Percentiles rank a stretch among this genome's conserved stretches.
phyloP scores from a whole-genome alignment of 2,329 filamentous ascomycete species.

The Ceratocystis ficicola region DNA sequence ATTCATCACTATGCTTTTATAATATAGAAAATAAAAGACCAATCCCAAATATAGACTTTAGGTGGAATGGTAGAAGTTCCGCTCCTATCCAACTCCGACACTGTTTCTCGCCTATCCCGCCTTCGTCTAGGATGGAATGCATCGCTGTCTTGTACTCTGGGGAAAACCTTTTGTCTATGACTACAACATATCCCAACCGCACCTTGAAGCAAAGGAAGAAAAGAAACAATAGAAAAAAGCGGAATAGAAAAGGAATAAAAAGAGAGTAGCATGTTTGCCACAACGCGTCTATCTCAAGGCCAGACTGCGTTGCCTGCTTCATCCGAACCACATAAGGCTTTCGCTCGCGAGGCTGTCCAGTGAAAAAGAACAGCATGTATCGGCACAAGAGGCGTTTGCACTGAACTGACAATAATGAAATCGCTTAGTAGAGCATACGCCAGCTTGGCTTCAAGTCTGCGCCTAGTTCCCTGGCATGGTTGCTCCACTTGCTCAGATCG shows the following conservation, averaged over 20 bases:
- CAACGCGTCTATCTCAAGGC: conserved; percentile 18
- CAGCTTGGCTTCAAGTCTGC: conserved; percentile 6
- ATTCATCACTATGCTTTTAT: background rate
- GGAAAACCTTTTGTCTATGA: background rate
- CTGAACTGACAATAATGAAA: background rate
- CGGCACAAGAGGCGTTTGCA: background rate
- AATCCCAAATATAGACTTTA: conserved; percentile 16
- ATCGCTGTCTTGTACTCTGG: background rate
- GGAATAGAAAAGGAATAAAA: background rate
- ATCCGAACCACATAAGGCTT: conserved; percentile 20
- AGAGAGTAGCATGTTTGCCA: conserved; percentile 16
- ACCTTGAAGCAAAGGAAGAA: background rate
- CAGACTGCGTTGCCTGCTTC: conserved; percentile 16
- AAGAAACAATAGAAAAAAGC: background rate
- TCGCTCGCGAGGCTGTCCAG: conserved; percentile 15
- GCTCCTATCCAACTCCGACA: background rate
- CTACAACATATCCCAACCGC: background rate
- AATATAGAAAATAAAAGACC: conserved; percentile 11
- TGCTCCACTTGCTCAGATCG: conserved; percentile 37
- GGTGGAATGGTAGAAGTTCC: conserved; percentile 15
- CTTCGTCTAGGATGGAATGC: background rate
- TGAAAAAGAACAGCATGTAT: background rate
- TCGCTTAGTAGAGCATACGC: background rate
- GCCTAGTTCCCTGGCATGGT: conserved; percentile 6
- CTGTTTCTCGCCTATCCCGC: background rate